Base-by-base conservation (phyloP, 2,329 filamentous ascomycete species). In the Penicillium corylophilum region DNA sequence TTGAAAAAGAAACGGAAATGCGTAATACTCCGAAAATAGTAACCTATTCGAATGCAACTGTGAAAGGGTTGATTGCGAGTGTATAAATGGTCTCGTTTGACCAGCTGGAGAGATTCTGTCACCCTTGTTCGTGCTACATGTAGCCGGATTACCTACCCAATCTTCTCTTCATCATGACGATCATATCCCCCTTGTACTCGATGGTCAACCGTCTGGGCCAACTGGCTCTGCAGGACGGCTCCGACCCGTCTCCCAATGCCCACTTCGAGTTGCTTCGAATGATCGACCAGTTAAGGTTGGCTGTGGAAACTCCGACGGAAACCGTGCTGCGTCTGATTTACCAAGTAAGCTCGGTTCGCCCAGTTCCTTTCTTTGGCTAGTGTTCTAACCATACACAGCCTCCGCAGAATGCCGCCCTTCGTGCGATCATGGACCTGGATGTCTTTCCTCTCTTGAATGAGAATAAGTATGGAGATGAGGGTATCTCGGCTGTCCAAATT, bases 321-420 rank as follows among this genome's bases (percentile, higher is more conserved):
- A 68, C 67, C 1, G 54, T 68, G 5, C 54, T 66, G 39, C 64
- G 68, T 6, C 35, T 70, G 12, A 67, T 69, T 24, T 70, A 70
- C 50, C 67, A 71, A 59, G 68, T 70, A 60, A n/a, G 33, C 1
- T 29, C 12, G n/a, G 31, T 44, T 33, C 26, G 33, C 41, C n/a
- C 6, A 3, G 20, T 39, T 9, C 3, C 13, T 22, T 28, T 38
- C 8, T 36, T 39, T 10, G 8, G 31, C 39, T 47, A 5, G 31
- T 28, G 16, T 40, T 18, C 44, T 53, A 36, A 53, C 36, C 22
- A n/a, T 38, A 9, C 24, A n/a, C 35, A 71, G 68, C 66, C 68
- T 24, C 62, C 67, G 2, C 68, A 70, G 47, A 68, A 66, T 60
- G 65, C 67, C 5, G 64, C 68, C 0, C 55, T 71, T 24, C 63